Conservation (phyloP, 495 filamentous ascomycete genomes). For the Podospora fimiseda region DNA sequence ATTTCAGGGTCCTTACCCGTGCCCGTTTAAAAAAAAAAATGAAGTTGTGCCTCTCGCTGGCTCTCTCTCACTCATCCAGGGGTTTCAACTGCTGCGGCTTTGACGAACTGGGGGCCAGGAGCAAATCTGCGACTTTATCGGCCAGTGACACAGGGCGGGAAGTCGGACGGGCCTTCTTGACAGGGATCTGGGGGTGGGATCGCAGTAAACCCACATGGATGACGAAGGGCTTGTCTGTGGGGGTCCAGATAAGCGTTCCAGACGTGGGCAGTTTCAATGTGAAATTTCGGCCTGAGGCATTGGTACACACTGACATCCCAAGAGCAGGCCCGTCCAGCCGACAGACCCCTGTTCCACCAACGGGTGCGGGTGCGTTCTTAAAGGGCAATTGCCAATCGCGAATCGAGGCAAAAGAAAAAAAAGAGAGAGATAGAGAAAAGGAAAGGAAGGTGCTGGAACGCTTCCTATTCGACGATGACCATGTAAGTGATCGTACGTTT, state of each 20-base stretch:
- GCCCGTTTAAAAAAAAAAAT: not conserved
- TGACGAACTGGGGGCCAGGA: conserved; percentile 15
- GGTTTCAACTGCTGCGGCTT: not conserved
- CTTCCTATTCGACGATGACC: not conserved
- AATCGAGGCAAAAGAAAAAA: not conserved
- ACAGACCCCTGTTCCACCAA: not conserved
- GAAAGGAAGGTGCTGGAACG: not conserved
- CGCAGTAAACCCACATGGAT: conserved; percentile 26
- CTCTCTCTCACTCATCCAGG: not conserved
- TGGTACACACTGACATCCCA: conserved; percentile 1
- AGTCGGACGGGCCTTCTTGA: conserved; percentile 17
- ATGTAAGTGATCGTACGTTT: not conserved
- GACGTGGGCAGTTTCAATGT: conserved; percentile 13
- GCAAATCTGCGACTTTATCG: conserved; percentile 26
- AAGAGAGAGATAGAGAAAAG: not conserved
- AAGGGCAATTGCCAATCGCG: not conserved
- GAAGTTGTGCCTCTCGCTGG: no score
- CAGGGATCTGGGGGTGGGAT: conserved; percentile 20
- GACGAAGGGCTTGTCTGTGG: conserved; percentile 20
- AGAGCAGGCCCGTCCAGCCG: conserved; percentile 18
- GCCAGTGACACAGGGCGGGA: conserved; percentile 18
- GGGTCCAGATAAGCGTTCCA: conserved; percentile 31
- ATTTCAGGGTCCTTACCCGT: no score
- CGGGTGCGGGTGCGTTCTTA: no score
- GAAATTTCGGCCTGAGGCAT: not conserved